Percentiles rank a stretch among this genome's conserved stretches.
phyloP scores from a whole-genome alignment of 208 protist species.

The Sergeia podlipaevii region DNA sequence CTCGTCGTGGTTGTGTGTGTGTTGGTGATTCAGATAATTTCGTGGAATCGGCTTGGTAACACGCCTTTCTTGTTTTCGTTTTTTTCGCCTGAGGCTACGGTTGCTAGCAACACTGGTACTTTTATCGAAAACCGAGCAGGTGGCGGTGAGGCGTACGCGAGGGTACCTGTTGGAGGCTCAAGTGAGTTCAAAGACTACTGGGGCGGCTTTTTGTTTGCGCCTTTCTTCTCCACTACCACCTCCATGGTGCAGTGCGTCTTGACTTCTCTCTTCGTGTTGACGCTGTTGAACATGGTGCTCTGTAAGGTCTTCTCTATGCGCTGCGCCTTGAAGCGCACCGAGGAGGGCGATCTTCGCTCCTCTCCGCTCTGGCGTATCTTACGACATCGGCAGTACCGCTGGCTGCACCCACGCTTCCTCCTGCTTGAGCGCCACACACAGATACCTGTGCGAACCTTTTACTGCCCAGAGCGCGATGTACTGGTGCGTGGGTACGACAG shows the following conservation, averaged over 20 bases:
- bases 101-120: neutral
- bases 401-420: slow-evolving; percentile 63
- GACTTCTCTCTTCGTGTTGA: slow-evolving; percentile 20
- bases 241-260: slow-evolving; percentile 14
- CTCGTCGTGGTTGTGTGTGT: slow-evolving; percentile 37
- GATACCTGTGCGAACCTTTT: slow-evolving; percentile 70
- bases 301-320: slow-evolving; percentile 41
- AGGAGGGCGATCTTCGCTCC: slow-evolving; percentile 26
- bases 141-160: too few species aligned
- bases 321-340: slow-evolving; percentile 16
- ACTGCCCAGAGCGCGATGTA: slow-evolving; percentile 69
- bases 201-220: slow-evolving; percentile 1
- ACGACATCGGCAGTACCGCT: slow-evolving; percentile 36
- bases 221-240: neutral
- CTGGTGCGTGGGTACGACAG: slow-evolving; percentile 67
- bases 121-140: too few species aligned
- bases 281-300: slow-evolving; percentile 19
- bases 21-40: slow-evolving; percentile 36
- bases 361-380: slow-evolving; percentile 68
- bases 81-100: neutral
- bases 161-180: too few species aligned
- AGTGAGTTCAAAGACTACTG: too few species aligned
- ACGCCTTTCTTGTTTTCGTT: slow-evolving; percentile 21
- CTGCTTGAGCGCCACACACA: slow-evolving; percentile 49
- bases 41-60: slow-evolving; percentile 51